A percentile compares a stretch with the other conserved stretches of the same genome.
Evolutionary conservation across 2,329 filamentous ascomycete species (phyloP).

Genomic region (Neopestalotiopsis sp.): DNA sequence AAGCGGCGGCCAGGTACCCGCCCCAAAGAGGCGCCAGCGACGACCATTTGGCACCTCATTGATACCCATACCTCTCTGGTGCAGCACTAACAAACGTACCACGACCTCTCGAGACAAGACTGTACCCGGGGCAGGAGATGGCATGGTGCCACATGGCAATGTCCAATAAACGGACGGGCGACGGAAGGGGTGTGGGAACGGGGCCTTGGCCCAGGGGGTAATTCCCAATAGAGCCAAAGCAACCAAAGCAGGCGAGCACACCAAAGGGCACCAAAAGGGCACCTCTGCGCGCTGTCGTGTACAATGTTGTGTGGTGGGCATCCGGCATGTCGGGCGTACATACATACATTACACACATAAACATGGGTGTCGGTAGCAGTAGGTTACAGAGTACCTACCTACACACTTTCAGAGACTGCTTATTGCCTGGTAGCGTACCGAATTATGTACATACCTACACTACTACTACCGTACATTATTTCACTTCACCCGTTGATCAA

Average conservation of each 20-base stretch:
- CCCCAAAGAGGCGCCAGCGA: slow-evolving; percentile 8
- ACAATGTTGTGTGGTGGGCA: slow-evolving; percentile 18
- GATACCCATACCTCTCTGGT: background rate
- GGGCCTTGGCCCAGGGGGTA: background rate
- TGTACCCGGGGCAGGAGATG: background rate
- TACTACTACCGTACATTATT: background rate
- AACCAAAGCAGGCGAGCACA: background rate
- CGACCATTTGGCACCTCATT: background rate
- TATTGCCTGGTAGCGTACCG: no score
- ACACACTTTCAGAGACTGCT: background rate
- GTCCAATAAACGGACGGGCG: background rate
- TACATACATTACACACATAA: slow-evolving; percentile 9
- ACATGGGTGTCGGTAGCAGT: background rate
- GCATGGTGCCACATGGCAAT: slow-evolving; percentile 16
- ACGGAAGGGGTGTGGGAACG: background rate
- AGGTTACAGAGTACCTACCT: background rate
- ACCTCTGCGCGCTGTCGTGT: slow-evolving; percentile 12
- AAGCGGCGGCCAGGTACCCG: slow-evolving; percentile 1
- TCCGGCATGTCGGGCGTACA: slow-evolving; percentile 18
- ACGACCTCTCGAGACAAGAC: background rate
- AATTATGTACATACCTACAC: background rate
- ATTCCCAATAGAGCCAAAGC: background rate
- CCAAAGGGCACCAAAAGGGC: slow-evolving; percentile 5
- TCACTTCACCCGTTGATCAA: background rate
- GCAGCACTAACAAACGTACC: background rate